A percentile compares a stretch with the other conserved stretches of the same genome.
phyloP scores from a whole-genome alignment of 2,329 filamentous ascomycete species.

The Colletotrichum cuscutae region DNA sequence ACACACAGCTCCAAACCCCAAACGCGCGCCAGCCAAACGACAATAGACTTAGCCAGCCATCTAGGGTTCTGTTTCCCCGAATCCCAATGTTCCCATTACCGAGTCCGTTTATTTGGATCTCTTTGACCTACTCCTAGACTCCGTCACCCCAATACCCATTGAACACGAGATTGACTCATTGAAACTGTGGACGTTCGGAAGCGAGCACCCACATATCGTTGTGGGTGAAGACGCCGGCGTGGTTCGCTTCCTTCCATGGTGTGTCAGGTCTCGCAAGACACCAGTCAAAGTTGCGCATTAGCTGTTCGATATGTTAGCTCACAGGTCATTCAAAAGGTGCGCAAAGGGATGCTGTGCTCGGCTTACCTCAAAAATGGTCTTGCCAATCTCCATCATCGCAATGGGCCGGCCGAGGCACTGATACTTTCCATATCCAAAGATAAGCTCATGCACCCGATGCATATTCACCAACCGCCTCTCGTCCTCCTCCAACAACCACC shows the following conservation, averaged over 20 bases:
- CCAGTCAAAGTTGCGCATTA: conserved; percentile 36
- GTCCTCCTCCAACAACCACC: conserved; percentile 61
- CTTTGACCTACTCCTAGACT: not conserved
- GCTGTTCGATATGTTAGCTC: not conserved
- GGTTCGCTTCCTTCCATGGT: conserved; percentile 33
- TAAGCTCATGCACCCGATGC: conserved; percentile 50
- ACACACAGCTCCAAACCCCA: not conserved
- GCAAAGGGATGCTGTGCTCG: conserved; percentile 30
- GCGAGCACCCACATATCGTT: conserved; percentile 34
- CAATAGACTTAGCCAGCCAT: not conserved
- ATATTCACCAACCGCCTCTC: conserved; percentile 46
- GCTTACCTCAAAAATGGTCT: conserved; percentile 57
- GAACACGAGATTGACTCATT: not conserved
- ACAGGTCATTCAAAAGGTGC: not conserved
- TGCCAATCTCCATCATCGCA: conserved; percentile 60
- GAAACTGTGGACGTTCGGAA: conserved; percentile 5
- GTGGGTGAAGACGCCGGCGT: conserved; percentile 23
- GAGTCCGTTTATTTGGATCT: not conserved
- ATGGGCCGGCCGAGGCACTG: conserved; percentile 58
- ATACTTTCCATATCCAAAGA: conserved; percentile 57
- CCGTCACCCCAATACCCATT: not conserved
- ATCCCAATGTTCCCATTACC: not conserved
- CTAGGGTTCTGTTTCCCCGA: not conserved
- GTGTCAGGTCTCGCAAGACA: conserved; percentile 31
- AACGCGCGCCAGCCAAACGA: not conserved